Conservation (phyloP, 2,329 filamentous ascomycete genomes). For the Ceratocystis albifundus region DNA sequence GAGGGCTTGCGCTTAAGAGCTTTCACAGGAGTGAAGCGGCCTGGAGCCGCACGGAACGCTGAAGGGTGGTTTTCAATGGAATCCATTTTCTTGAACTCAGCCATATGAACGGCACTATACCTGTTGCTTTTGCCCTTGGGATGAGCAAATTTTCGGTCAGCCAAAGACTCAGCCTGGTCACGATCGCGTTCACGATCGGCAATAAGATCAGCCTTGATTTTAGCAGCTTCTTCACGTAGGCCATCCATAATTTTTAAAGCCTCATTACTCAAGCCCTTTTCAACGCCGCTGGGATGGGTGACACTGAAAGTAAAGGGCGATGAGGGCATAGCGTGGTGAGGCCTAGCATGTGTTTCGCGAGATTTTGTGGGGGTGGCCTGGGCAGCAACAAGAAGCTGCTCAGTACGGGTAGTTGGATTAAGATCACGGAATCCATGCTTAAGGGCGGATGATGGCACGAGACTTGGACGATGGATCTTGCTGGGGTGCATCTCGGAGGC, state of each 20-base stretch:
- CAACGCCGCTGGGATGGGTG: slow-evolving; percentile 35
- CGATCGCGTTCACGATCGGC: slow-evolving; percentile 48
- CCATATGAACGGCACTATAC: slow-evolving; percentile 76
- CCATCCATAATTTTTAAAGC: slow-evolving; percentile 52
- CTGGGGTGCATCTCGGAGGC: slow-evolving; percentile 85
- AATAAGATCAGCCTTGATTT: slow-evolving; percentile 57
- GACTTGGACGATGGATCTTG: slow-evolving; percentile 64
- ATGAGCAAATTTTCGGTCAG: slow-evolving; percentile 60
- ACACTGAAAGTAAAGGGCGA: slow-evolving; percentile 57
- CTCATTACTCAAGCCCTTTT: slow-evolving; percentile 48
- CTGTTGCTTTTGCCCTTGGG: slow-evolving; percentile 67
- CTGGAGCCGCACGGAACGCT: slow-evolving; percentile 52
- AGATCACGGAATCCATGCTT: slow-evolving; percentile 74
- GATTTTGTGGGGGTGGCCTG: slow-evolving; percentile 32
- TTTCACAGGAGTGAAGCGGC: slow-evolving; percentile 39
- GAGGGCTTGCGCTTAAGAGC: slow-evolving; percentile 29
- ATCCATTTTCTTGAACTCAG: slow-evolving; percentile 94
- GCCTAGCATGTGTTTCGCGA: slow-evolving; percentile 49
- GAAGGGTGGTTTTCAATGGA: slow-evolving; percentile 83
- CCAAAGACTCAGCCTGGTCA: slow-evolving; percentile 35
- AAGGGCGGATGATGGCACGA: slow-evolving; percentile 65
- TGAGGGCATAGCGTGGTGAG: slow-evolving; percentile 36
- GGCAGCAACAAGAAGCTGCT: slow-evolving; percentile 28
- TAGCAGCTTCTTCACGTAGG: slow-evolving; percentile 58
- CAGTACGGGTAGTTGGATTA: slow-evolving; percentile 27